Evolutionary conservation across 2,329 filamentous ascomycete genomes (phyloP).

Genomic region (Westerdykella aurantiaca): DNA sequence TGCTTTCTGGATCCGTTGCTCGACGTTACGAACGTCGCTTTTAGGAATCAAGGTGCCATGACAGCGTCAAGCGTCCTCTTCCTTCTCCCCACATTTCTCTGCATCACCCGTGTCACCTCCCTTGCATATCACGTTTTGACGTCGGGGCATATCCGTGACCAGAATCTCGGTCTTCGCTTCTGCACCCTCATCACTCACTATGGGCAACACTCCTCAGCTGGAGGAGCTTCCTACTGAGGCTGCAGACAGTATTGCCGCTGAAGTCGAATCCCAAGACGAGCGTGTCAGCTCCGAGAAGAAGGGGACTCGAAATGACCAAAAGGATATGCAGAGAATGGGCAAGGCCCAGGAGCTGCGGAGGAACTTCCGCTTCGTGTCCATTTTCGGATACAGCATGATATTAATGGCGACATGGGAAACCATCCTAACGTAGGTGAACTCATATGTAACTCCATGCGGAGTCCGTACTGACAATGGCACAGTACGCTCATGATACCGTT

Average conservation of each 20-base stretch:
- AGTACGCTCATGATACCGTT: slow-evolving; percentile 9
- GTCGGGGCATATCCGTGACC: too few relatives aligned
- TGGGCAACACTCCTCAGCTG: too few relatives aligned
- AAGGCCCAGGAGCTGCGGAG: slow-evolving; percentile 17
- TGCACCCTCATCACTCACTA: too few relatives aligned
- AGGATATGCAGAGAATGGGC: slow-evolving; percentile 21
- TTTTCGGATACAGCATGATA: slow-evolving; percentile 11
- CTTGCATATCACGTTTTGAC: too few relatives aligned
- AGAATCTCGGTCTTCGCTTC: too few relatives aligned
- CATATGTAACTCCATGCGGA: not conserved
- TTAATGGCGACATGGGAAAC: slow-evolving; percentile 9
- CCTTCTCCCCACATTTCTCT: too few relatives aligned
- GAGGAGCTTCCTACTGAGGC: too few relatives aligned
- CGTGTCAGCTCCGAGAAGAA: slow-evolving; percentile 8
- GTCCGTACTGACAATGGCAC: not conserved
- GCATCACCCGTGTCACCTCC: too few relatives aligned
- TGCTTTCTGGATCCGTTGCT: too few relatives aligned
- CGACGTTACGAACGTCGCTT: too few relatives aligned
- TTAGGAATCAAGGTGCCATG: too few relatives aligned
- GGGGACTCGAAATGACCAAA: slow-evolving; percentile 8
- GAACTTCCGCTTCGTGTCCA: slow-evolving; percentile 11
- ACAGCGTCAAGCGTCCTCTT: too few relatives aligned
- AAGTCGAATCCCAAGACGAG: slow-evolving; percentile 3
- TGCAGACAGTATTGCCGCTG: not conserved
- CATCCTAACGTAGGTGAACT: slow-evolving; percentile 4